Evolutionary conservation across 176 grass and related monocot genomes (phyloP), one percentile per base, ranked within the genome.

Genomic region (Bonia amplexicaulis): DNA sequence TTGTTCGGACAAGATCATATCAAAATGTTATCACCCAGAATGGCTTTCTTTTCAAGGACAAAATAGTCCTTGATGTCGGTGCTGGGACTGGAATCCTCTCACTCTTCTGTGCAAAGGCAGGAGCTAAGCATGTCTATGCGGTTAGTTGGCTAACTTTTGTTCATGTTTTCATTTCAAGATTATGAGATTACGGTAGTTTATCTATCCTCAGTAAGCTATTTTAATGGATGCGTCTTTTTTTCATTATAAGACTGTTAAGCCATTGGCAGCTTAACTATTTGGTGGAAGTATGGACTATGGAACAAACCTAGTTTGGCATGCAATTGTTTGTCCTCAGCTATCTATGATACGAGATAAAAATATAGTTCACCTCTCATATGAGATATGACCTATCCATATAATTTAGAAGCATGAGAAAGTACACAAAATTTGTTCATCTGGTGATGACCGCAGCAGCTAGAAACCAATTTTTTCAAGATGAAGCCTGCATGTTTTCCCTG

Each of bases 71-170:
- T 74, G 96, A 99, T 86, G 93, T 99, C 13, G 96, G 96, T 12
- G 96, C 96, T 2, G 96, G 96, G 37, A 99, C 96, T 1, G 96
- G 93, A 57, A 99, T 99, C 74, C 86, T 99, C 48, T 99, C 96
- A 26, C 93, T 99, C 70, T 99, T 99, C 70, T 99, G 93, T 88
- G 96, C 93, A 74, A 99, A 96, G 86, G 89, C 96, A 49, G 93
- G 96, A 87, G 96, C 93, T 37, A 99, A 94, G 82, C 96, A 99
- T 89, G 96, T 99, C n/a, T 96, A 99, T 86, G 91, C 93, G 48
- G 96, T 98, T 69, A 85, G 87, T 84, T 48, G 16, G 7, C 47
- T 72, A n/a, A 75, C 25, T 54, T 78, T 16, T 58, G 11, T 47
- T 19, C 25, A 61, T 87, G 7, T 79, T 83, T 74, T 59, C 7